These are phyloP conservation scores for Boletellus ananas DNA, from an alignment of 768 basidiomycete species.

Conservation along the genomic window DNA sequence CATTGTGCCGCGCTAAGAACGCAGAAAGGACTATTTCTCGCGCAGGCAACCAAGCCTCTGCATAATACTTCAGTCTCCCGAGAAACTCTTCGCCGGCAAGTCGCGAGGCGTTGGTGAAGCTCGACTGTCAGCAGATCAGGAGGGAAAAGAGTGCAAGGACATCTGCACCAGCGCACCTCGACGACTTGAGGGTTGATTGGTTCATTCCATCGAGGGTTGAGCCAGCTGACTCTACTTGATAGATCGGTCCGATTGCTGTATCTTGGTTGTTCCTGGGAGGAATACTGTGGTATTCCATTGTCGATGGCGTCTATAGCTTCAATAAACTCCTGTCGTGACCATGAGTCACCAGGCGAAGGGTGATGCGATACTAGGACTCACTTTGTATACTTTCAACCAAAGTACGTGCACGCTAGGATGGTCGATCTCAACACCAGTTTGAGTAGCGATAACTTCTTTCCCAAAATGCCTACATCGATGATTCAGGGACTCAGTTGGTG, in stretches of 20 bases:
- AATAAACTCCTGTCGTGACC: constrained; percentile 68
- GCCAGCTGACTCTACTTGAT: constrained; percentile 71
- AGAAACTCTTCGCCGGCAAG: constrained; percentile 87
- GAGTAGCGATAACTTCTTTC: constrained; percentile 72
- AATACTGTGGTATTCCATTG: constrained; percentile 88
- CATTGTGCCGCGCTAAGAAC: constrained; percentile 47
- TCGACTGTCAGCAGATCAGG: constrained; percentile 41
- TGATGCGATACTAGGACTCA: constrained; percentile 23
- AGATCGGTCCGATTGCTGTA: constrained; percentile 84
- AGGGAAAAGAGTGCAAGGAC: constrained; percentile 8
- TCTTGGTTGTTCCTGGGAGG: constrained; percentile 55
- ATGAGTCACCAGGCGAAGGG: constrained; percentile 2
- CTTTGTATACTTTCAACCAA: constrained; percentile 89
- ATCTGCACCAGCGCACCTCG: constrained; percentile 53
- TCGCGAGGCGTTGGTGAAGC: constrained; percentile 74
- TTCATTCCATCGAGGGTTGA: constrained; percentile 96
- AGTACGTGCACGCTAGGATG: constrained; percentile 67
- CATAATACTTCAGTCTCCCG: constrained; percentile 73
- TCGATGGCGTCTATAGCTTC: constrained; percentile 94
- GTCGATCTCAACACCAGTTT: constrained; percentile 44
- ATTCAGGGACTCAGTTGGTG: constrained; percentile 1
- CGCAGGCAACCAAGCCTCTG: constrained; percentile 90
- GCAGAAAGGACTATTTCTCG: constrained; percentile 71
- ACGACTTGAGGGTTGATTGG: constrained; percentile 55
- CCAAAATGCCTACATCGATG: constrained; percentile 71